Percentiles rank a stretch among this genome's conserved stretches.
phyloP scores from a whole-genome alignment of 495 filamentous ascomycete genomes.

The Corynascus novoguineensis region DNA sequence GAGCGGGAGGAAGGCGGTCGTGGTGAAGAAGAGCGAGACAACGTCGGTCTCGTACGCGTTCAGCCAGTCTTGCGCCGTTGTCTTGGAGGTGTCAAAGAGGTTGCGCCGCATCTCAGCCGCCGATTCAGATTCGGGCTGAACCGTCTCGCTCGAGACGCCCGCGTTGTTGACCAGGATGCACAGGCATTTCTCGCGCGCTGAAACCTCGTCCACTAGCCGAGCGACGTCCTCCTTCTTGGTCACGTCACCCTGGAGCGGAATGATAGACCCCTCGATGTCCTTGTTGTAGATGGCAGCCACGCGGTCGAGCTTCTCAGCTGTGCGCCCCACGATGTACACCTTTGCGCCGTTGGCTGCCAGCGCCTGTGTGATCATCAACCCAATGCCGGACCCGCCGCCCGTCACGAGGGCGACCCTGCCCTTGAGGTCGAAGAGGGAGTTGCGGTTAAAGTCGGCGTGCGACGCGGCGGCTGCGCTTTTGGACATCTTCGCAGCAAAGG shows the following conservation, averaged over 20 bases:
- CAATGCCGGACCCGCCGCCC: constrained; percentile 53
- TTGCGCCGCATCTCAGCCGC: constrained; percentile 49
- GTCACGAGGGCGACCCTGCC: constrained; percentile 59
- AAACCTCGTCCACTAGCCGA: constrained; percentile 57
- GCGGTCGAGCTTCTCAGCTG: constrained; percentile 35
- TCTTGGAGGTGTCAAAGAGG: constrained; percentile 34
- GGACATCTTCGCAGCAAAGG: constrained; percentile 36
- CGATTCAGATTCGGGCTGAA: constrained; percentile 52
- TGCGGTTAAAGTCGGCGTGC: constrained; percentile 44
- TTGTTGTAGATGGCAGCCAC: constrained; percentile 33
- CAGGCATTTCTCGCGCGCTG: constrained; percentile 58
- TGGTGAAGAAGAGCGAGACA: constrained; percentile 57
- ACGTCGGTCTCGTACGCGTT: constrained; percentile 70
- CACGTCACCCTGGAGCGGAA: constrained; percentile 65
- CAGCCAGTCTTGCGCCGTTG: constrained; percentile 63
- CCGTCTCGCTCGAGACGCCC: constrained; percentile 56
- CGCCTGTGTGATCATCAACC: constrained; percentile 74
- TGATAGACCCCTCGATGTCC: constrained; percentile 35
- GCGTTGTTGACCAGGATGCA: constrained; percentile 78
- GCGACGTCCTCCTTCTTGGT: constrained; percentile 68
- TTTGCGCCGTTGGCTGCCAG: constrained; percentile 74
- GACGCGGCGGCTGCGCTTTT: constrained; percentile 31
- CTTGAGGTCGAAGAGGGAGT: constrained; percentile 56
- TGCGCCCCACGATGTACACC: constrained; percentile 77
- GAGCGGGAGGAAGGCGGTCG: constrained; percentile 41